These are phyloP conservation scores for Starmerella bombi DNA, from an alignment of 805 yeast genomes.

Conservation along the genomic window DNA sequence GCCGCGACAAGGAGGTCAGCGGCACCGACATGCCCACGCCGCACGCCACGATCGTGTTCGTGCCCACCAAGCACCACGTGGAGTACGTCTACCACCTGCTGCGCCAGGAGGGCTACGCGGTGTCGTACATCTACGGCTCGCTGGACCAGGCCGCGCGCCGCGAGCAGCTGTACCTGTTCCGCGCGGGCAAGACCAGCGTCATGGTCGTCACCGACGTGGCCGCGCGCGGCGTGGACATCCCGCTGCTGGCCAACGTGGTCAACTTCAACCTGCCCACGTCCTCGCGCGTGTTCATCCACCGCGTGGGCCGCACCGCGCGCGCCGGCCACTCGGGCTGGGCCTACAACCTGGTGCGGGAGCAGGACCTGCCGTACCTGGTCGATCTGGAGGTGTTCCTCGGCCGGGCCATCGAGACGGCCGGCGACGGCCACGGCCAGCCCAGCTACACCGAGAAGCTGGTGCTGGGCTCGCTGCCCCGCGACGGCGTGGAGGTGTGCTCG, in stretches of 20 bases:
- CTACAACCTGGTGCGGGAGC: constrained; percentile 70
- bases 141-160: constrained; percentile 91
- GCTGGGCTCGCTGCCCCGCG: constrained; percentile 70
- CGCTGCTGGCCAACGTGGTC: constrained; percentile 86
- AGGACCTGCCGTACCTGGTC: constrained; percentile 76
- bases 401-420: constrained; percentile 44
- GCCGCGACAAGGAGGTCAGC: constrained; percentile 50
- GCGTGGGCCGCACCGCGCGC: constrained; percentile 99
- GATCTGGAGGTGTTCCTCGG: constrained; percentile 88
- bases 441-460: constrained; percentile 65
- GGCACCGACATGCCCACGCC: constrained; percentile 78
- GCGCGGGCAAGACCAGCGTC: constrained; percentile 71
- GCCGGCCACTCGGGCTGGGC: constrained; percentile 99
- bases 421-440: constrained; percentile 28
- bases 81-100: constrained; percentile 69
- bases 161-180: constrained; percentile 70
- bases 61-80: constrained; percentile 95
- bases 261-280: constrained; percentile 84
- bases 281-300: constrained; percentile 85
- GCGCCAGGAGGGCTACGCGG: constrained; percentile 68
- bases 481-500: constrained; percentile 51
- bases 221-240: constrained; percentile 98
- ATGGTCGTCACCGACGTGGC: constrained; percentile 87
- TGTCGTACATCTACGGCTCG: constrained; percentile 84
- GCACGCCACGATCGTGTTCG: constrained; percentile 80